These are phyloP conservation scores for Phytophthora pistaciae DNA, from an alignment of 352 stramenopile species.

Conservation along the genomic window DNA sequence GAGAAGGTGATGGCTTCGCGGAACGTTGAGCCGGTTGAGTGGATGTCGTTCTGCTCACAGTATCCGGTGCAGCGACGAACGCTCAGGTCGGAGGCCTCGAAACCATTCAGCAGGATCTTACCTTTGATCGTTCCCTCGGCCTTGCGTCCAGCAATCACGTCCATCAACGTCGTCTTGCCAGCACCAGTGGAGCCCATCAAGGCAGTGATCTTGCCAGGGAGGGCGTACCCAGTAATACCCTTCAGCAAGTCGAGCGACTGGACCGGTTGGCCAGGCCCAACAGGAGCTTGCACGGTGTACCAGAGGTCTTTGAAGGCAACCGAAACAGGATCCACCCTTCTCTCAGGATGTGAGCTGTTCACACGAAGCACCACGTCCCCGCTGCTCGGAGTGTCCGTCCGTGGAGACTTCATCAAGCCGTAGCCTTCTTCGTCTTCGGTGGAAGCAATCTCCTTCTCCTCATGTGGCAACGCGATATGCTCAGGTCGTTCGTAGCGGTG, in stretches of 20 bases:
- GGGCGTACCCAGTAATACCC: constrained; percentile 61
- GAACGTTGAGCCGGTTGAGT: constrained; percentile 91
- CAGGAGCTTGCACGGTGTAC: constrained; percentile 61
- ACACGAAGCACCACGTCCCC: constrained; percentile 43
- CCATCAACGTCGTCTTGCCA: constrained; percentile 96
- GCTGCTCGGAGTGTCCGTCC: constrained; percentile 9
- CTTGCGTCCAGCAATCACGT: constrained; percentile 95
- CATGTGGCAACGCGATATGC: constrained; percentile 44
- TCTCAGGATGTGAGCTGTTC: constrained; percentile 17
- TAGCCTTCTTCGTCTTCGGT: constrained; percentile 27
- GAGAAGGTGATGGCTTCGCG: constrained; percentile 94
- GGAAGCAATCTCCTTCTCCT: constrained; percentile 19
- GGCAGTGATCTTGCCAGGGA: constrained; percentile 69
- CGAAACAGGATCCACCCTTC: constrained; percentile 48
- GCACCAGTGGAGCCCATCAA: constrained; percentile 81
- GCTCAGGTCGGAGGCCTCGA: constrained; percentile 54
- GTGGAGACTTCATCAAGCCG: constrained; percentile 36
- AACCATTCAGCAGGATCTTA: constrained; percentile 72
- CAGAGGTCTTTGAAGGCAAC: constrained; percentile 68
- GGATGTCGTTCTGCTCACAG: constrained; percentile 92
- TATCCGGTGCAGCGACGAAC: constrained; percentile 73
- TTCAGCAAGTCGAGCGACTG: constrained; percentile 61
- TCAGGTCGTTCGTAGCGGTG: constrained; percentile 69
- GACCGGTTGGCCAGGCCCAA: constrained; percentile 36
- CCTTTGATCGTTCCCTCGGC: constrained; percentile 73